Conservation (phyloP, 305 asterid genomes). For the Fraxinus paxiana region DNA sequence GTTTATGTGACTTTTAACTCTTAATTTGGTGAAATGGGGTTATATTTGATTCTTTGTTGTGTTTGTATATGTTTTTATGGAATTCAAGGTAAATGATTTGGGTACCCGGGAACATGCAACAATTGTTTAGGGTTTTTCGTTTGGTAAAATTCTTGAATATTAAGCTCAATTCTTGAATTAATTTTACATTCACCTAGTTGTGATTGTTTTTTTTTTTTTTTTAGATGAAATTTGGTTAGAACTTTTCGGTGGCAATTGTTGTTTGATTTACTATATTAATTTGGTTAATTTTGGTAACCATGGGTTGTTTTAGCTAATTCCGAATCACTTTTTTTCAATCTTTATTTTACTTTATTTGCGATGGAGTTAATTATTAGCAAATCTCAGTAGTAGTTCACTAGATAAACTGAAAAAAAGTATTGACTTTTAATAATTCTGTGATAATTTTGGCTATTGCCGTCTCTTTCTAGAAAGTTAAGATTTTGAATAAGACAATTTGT, state of each 20-base stretch:
- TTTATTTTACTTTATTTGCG: neutral
- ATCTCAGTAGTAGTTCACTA: neutral
- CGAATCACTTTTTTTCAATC: neutral
- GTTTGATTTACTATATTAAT: slow-evolving; percentile 16
- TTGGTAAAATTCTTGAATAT: slow-evolving; percentile 11
- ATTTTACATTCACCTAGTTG: slow-evolving; percentile 35
- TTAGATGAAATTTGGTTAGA: slow-evolving; percentile 21
- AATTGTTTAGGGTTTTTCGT: slow-evolving; percentile 30
- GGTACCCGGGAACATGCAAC: slow-evolving; percentile 48
- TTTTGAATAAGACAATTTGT: neutral
- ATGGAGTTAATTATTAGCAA: neutral
- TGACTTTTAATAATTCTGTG: neutral
- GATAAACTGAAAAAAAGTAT: neutral
- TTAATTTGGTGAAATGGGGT: slow-evolving; percentile 34
- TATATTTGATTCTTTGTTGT: slow-evolving; percentile 25
- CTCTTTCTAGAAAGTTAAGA: neutral
- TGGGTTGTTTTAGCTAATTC: slow-evolving; percentile 16
- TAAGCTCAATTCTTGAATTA: slow-evolving; percentile 22
- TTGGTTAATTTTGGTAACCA: slow-evolving; percentile 18
- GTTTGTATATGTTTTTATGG: slow-evolving; percentile 14
- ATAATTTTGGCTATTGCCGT: neutral
- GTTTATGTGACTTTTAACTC: slow-evolving; percentile 22
- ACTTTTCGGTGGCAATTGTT: slow-evolving; percentile 26
- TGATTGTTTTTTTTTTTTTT: neutral
- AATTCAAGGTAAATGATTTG: slow-evolving; percentile 17